Percentiles rank a stretch among this genome's conserved stretches.
phyloP scores from a whole-genome alignment of 176 grass and related monocot genomes.

The Triticum timopheevii region DNA sequence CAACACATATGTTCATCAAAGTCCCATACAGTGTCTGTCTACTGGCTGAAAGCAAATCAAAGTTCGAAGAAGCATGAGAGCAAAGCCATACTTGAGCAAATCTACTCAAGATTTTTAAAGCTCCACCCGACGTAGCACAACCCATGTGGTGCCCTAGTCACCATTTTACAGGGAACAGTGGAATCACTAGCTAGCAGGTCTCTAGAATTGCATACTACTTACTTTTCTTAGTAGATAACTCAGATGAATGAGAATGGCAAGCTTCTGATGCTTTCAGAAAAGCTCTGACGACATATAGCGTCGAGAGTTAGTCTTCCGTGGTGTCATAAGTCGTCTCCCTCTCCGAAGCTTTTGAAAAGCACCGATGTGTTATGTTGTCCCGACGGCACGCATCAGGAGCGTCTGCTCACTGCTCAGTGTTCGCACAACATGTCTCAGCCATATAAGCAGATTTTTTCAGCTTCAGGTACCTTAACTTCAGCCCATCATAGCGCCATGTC shows the following conservation, averaged over 20 bases:
- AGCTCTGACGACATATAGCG: not conserved
- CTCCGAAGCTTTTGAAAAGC: not conserved
- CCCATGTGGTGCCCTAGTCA: constrained; percentile 16
- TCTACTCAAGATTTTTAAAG: constrained; percentile 23
- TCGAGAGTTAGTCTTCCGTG: not conserved
- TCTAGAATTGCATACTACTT: not conserved
- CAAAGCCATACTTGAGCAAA: constrained; percentile 7
- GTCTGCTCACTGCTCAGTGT: not conserved
- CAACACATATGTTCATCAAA: constrained; percentile 7
- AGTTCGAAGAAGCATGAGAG: not conserved
- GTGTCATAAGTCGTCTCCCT: not conserved
- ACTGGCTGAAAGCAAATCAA: not conserved
- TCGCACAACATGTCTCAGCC: not conserved
- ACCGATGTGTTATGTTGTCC: constrained; percentile 19
- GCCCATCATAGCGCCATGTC: constrained; percentile 5
- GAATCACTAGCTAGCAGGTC: not conserved
- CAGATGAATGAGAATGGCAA: not conserved
- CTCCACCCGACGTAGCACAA: not conserved
- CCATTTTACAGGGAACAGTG: not conserved
- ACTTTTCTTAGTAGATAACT: no score
- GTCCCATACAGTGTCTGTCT: not conserved
- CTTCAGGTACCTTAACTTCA: constrained; percentile 16
- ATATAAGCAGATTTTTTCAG: constrained; percentile 31
- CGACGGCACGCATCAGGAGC: constrained; percentile 20
- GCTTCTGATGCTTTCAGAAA: constrained; percentile 19